Base-by-base conservation (phyloP, 2,329 filamentous ascomycete species). In the Setomelanomma holmii region DNA sequence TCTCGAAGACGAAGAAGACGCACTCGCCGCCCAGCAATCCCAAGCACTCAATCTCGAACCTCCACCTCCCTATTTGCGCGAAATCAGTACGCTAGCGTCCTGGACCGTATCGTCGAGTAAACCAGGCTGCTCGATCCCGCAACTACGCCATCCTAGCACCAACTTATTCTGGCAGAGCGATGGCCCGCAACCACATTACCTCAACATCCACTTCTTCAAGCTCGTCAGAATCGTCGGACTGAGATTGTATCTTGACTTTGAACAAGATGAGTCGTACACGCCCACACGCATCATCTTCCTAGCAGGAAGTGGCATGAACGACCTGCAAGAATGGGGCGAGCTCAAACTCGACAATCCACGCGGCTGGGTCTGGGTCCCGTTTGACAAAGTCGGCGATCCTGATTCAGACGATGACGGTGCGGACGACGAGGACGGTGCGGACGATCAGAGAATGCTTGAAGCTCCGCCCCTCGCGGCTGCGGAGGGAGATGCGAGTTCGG, bases 191-290 rank as follows among this genome's bases (percentile, higher is more conserved):
- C 90, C 90, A 4, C 90, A 95, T 68, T 84, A 87, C 56, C 82
- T 95, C 41, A 93, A 90, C 53, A 89, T 95, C 35, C 91, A 95
- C 75, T 95, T 95, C 74, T 87, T 91, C 75, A 91, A 92, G 64
- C 84, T 90, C 6, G 90, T 93, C 38, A 87, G 87, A 53, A 91
- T 95, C 56, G 86, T 88, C 4, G 86, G 87, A 22, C 86, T 95
- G 45, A 84, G 90, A n/a, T 86, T 95, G 64, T 93, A 89, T 63
- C 87, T 99, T 39, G 93, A 99, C 77, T 96, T 96, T 74, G 87
- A 89, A 56, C 86, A 91, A 47, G 95, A 99, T 75, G 95, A 99
- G 76, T 95, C 90, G 38, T 99, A 99, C 74, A 99, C 95, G 3
- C 95, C 95, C 0, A 98, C 93, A 1, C 90, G 92, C 66, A 96